Percentiles rank a stretch among this genome's conserved stretches.
Conservation (phyloP, 768 basidiomycete genomes). For the Lactifluus hygrophoroides region DNA sequence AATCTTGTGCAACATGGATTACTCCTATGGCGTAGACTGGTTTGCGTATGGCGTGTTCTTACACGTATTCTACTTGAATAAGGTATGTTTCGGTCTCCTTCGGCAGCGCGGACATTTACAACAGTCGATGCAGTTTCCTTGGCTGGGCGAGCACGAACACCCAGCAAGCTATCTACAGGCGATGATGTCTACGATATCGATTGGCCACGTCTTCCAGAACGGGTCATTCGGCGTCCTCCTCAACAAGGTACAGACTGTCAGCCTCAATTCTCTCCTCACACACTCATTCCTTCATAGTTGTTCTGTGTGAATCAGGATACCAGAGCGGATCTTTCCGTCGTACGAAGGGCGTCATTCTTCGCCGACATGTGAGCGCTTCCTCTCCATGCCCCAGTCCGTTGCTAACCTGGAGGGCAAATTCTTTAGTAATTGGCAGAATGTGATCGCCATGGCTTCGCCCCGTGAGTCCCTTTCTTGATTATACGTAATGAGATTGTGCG, state of each 20-base stretch:
- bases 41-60: conserved; percentile 18
- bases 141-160: conserved; percentile 7
- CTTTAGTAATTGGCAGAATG: conserved; percentile 2
- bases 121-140: conserved; percentile 8
- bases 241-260: neutral
- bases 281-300: neutral
- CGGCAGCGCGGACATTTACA: neutral
- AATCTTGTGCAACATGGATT: conserved; percentile 6
- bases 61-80: conserved; percentile 7
- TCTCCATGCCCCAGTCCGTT: neutral
- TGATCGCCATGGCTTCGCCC: neutral
- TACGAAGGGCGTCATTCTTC: conserved; percentile 7
- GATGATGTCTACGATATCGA: conserved; percentile 8
- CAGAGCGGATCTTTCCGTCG: conserved; percentile 5
- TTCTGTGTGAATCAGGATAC: conserved; percentile 4
- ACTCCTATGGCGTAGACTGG: conserved; percentile 18
- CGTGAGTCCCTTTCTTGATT: neutral
- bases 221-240: conserved; percentile 3
- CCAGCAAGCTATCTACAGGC: conserved; percentile 9
- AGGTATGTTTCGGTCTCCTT: neutral
- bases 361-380: conserved; percentile 3
- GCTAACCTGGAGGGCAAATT: neutral
- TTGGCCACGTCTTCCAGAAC: neutral
- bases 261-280: neutral
- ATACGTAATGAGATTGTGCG: neutral